Percentiles rank a stretch among this genome's conserved stretches.
phyloP scores from a whole-genome alignment of 306 rosid genomes.

The Medicago truncatula region DNA sequence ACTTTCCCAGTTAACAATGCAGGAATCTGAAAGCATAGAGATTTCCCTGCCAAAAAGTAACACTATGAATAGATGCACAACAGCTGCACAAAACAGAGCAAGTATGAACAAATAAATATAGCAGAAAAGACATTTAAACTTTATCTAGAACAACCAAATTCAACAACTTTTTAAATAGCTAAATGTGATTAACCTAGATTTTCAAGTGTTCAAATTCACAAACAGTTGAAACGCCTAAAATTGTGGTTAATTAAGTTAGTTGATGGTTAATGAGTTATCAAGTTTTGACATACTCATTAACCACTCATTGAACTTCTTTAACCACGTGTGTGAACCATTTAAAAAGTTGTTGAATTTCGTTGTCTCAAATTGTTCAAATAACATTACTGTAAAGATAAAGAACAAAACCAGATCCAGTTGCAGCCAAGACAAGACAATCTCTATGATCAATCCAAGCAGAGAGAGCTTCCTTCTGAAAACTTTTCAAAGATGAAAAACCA shows the following conservation, averaged over 20 bases:
- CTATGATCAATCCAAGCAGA: slow-evolving; percentile 67
- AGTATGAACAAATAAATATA: slow-evolving; percentile 13
- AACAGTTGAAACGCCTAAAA: not conserved
- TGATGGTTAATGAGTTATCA: not conserved
- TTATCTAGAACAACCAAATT: not conserved
- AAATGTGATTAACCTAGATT: not conserved
- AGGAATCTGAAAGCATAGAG: slow-evolving; percentile 94
- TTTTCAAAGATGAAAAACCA: slow-evolving; percentile 65
- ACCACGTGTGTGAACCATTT: not conserved
- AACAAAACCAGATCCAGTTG: slow-evolving; percentile 86
- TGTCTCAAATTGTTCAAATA: not conserved
- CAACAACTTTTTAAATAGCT: not conserved
- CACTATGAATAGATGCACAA: slow-evolving; percentile 29
- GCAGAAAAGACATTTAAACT: not conserved
- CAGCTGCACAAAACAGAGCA: slow-evolving; percentile 28
- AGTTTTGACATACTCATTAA: not conserved
- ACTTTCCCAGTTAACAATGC: slow-evolving; percentile 90
- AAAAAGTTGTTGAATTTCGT: not conserved
- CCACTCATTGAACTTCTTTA: not conserved
- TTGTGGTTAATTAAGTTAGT: not conserved
- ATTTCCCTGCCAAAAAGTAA: slow-evolving; percentile 74
- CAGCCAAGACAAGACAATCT: slow-evolving; percentile 90
- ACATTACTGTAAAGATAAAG: slow-evolving; percentile 13
- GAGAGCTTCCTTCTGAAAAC: slow-evolving; percentile 87
- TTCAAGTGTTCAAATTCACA: not conserved